Evolutionary conservation across 805 yeast genomes (phyloP), one percentile per base, ranked within the genome.

Genomic region (Ogataea methylovora): DNA sequence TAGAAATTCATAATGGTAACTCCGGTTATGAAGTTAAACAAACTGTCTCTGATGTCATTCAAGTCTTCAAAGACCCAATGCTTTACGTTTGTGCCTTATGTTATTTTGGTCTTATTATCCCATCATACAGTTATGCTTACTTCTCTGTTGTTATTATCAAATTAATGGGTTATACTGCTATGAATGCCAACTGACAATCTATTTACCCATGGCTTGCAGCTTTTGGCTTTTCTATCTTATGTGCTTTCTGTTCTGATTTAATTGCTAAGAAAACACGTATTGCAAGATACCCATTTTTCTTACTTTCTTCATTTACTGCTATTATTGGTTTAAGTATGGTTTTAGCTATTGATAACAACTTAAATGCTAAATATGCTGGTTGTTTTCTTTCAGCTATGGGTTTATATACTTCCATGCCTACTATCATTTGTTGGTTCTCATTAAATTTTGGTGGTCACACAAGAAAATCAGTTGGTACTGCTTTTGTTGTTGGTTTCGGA

Each of bases 181-280:
- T 76, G 47, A 64, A 71, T 36, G 90, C 94, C 8, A 86, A 86
- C 56, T 71, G 80, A 36, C 79, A 79, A 59, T 81, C 94, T 0
- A 84, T 86, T 32, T 87, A 85, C 44, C 94, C 95, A 15, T 86
- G 94, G 88, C 65, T 84, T 27, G 61, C 69, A 20, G 84, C 94
- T 0, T 81, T 85, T 49, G 86, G 80, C 5, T 61, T 71, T 23
- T 71, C 79, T 29, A 76, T 79, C 58, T 46, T 73, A 4, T 42
- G 70, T n/a, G 90, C 94, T 0, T 60, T 65, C 38, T 41, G 67
- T 37, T 79, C 92, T 1, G 95, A 85, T 52, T 56, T 49, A 30
- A 34, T 60, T 16, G 62, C 69, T 40, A 49, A 52, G 30, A 26
- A 8, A 8, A 10, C 12, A 9, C 24, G 25, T 24, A 3, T 32